These are phyloP conservation scores for Penicillium sp. DNA, from an alignment of 2,329 filamentous ascomycete genomes.

Conservation along the genomic window DNA sequence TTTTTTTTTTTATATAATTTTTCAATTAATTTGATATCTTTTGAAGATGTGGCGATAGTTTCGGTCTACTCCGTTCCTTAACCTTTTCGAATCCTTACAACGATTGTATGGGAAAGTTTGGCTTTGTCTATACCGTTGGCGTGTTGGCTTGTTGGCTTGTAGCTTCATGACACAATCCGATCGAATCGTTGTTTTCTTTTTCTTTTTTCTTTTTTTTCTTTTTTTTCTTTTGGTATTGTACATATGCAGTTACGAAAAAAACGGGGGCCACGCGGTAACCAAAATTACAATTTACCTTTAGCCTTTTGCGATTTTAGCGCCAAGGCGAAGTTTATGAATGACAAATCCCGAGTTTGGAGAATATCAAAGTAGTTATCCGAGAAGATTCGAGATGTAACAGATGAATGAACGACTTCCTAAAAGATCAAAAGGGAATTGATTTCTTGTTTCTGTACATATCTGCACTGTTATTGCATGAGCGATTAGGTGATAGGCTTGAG, in stretches of 20 bases:
- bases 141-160: neutral
- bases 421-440: neutral
- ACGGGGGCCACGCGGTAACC: slow-evolving; percentile 4
- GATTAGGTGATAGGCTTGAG: slow-evolving; percentile 15
- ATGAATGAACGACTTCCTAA: neutral
- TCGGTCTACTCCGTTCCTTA: slow-evolving; percentile 6
- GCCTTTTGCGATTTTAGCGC: slow-evolving; percentile 8
- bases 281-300: slow-evolving; percentile 9
- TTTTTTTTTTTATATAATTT: neutral
- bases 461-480: slow-evolving; percentile 16
- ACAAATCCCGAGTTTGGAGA: slow-evolving; percentile 10
- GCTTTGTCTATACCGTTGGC: slow-evolving; percentile 2
- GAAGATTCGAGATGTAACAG: neutral
- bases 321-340: slow-evolving; percentile 6
- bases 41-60: slow-evolving; percentile 13
- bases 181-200: neutral
- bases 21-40: slow-evolving; percentile 14
- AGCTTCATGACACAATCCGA: slow-evolving; percentile 12
- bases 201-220: neutral
- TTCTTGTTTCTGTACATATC: neutral
- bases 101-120: neutral
- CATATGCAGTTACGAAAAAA: slow-evolving; percentile 6
- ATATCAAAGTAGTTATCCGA: slow-evolving; percentile 1
- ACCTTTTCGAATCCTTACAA: neutral
- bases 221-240: neutral